A percentile compares a stretch with the other conserved stretches of the same genome.
These are phyloP conservation scores for Eucalyptus viminalis DNA, from an alignment of 345 rosid species.

Conservation along the genomic window DNA sequence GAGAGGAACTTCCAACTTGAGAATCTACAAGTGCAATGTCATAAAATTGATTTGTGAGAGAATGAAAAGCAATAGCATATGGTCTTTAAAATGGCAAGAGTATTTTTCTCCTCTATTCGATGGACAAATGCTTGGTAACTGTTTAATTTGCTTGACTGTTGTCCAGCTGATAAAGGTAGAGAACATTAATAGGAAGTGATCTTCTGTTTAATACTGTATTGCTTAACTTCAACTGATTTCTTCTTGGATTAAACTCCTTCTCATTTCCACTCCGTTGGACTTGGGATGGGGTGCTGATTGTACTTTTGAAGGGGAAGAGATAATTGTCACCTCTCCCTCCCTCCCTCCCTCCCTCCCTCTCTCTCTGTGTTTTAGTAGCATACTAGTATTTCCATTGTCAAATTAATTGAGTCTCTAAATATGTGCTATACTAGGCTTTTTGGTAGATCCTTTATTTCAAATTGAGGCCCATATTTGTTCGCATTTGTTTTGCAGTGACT, in stretches of 20 bases:
- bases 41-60: background rate
- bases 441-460: background rate
- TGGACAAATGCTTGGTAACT: background rate
- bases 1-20: background rate
- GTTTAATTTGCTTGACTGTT: background rate
- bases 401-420: background rate
- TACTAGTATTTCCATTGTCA: background rate
- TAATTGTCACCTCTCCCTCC: background rate
- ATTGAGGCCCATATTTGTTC: background rate
- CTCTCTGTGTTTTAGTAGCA: background rate
- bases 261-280: background rate
- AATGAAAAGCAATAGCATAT: background rate
- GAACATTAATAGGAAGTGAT: background rate
- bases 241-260: background rate
- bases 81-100: background rate
- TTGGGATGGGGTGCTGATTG: background rate
- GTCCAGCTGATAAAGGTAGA: background rate
- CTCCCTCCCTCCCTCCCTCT: background rate
- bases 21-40: background rate
- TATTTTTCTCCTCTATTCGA: background rate
- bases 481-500: constrained; percentile 47
- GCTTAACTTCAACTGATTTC: background rate
- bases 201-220: background rate
- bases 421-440: background rate
- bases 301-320: background rate